Conservation (phyloP, 768 basidiomycete species). For the Mycena amicta region DNA sequence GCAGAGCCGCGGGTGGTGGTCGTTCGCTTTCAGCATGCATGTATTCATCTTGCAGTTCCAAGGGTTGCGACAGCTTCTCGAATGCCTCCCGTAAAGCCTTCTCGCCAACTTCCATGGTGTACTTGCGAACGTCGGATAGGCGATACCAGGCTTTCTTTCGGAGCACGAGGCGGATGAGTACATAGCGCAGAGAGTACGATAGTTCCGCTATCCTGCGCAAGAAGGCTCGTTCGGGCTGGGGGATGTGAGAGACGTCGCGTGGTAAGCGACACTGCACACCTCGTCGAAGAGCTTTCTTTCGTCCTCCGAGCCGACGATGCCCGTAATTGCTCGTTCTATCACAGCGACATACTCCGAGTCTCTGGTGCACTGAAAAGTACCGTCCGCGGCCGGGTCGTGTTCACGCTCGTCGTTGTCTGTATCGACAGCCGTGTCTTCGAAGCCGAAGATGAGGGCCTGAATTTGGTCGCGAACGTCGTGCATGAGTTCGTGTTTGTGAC, state of each 20-base stretch:
- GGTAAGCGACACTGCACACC: background rate
- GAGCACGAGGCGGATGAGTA: conserved; percentile 47
- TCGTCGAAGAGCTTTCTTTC: conserved; percentile 3
- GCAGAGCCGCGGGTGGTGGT: background rate
- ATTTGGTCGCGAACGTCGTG: conserved; percentile 2
- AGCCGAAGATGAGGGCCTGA: conserved; percentile 9
- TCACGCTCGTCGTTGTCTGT: conserved; percentile 8
- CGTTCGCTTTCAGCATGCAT: background rate
- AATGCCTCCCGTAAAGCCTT: conserved; percentile 35
- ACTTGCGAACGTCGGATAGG: conserved; percentile 25
- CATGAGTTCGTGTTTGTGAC: conserved; percentile 2
- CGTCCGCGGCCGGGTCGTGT: background rate
- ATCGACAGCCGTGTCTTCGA: background rate
- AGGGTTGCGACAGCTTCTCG: conserved; percentile 27
- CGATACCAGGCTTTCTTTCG: conserved; percentile 41
- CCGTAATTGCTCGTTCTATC: conserved; percentile 16
- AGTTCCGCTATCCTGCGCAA: background rate
- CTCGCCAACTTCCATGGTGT: conserved; percentile 30
- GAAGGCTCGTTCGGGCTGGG: conserved; percentile 6
- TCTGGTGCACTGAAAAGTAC: background rate
- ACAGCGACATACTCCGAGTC: conserved; percentile 14
- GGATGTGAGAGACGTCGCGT: background rate
- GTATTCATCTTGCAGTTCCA: background rate
- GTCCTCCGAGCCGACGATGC: background rate
- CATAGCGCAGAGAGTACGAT: conserved; percentile 43